Conservation (phyloP, 73 alveolate genomes). For the Paramecium sonneborni region DNA sequence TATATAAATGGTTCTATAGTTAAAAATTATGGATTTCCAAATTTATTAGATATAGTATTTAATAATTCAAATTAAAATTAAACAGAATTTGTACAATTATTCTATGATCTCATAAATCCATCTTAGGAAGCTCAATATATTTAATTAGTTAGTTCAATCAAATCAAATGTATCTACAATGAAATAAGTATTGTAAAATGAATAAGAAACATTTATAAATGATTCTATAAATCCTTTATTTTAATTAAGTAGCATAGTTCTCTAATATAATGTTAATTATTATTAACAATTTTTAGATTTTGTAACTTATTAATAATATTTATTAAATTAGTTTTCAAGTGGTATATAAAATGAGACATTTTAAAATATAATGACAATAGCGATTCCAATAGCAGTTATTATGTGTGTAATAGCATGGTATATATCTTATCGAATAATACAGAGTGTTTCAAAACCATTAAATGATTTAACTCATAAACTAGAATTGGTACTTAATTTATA, state of each 20-base stretch:
- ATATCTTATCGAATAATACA: background rate
- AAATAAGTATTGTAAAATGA: slow-evolving; percentile 23
- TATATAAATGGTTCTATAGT: background rate
- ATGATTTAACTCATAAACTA: slow-evolving; percentile 25
- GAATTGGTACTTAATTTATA: background rate
- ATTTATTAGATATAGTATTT: background rate
- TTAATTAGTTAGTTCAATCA: background rate
- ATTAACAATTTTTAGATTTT: background rate
- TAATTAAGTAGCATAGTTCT: background rate
- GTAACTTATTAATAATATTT: background rate
- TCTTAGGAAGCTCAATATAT: slow-evolving; percentile 6
- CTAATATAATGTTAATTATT: background rate
- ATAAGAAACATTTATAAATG: background rate
- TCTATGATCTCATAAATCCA: background rate
- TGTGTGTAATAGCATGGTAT: slow-evolving; percentile 45
- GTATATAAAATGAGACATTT: slow-evolving; percentile 11
- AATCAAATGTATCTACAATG: background rate
- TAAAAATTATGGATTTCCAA: background rate
- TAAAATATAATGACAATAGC: slow-evolving; percentile 31
- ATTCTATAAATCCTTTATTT: background rate
- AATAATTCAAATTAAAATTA: background rate
- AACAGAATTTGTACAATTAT: background rate
- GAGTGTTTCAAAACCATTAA: slow-evolving; percentile 14
- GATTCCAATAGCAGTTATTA: background rate
- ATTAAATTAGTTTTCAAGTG: background rate